Evolutionary conservation across 2,329 filamentous ascomycete species (phyloP).

Genomic region (Calonectria montana): DNA sequence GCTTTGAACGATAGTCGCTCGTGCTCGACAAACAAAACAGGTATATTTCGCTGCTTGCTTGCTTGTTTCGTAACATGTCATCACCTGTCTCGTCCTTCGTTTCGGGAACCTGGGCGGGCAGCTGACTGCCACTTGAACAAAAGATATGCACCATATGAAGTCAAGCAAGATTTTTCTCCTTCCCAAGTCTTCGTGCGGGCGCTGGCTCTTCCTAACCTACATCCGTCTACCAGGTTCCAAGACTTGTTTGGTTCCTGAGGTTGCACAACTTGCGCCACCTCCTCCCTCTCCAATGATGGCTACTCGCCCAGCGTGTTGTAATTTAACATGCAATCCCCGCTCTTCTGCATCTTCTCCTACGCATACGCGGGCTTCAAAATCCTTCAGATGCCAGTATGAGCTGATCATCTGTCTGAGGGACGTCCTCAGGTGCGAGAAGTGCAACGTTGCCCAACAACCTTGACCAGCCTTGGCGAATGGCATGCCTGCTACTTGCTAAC

Average conservation of each 20-base stretch:
- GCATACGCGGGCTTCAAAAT: not conserved
- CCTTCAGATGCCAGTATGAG: not conserved
- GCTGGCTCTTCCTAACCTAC: not conserved
- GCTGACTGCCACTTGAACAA: not conserved
- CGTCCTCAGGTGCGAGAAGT: not conserved
- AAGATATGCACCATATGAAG: no score
- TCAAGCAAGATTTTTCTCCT: not conserved
- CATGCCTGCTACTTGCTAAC: not conserved
- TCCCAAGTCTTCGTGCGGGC: not conserved
- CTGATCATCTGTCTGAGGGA: not conserved
- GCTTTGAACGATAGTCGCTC: not conserved
- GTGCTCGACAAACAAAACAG: not conserved
- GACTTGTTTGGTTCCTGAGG: not conserved
- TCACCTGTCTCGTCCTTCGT: not conserved
- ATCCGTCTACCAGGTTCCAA: not conserved
- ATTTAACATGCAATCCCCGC: not conserved
- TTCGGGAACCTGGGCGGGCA: not conserved
- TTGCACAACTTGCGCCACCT: not conserved
- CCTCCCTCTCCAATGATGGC: not conserved
- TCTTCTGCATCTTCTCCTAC: not conserved
- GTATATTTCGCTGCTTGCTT: not conserved
- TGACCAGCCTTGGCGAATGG: not conserved
- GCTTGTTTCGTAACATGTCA: not conserved
- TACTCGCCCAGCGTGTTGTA: no score
- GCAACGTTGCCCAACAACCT: not conserved